Evolutionary conservation across 2,329 filamentous ascomycete genomes (phyloP), one percentile per base, ranked within the genome.

Genomic region (Calonectria hongkongensis): DNA sequence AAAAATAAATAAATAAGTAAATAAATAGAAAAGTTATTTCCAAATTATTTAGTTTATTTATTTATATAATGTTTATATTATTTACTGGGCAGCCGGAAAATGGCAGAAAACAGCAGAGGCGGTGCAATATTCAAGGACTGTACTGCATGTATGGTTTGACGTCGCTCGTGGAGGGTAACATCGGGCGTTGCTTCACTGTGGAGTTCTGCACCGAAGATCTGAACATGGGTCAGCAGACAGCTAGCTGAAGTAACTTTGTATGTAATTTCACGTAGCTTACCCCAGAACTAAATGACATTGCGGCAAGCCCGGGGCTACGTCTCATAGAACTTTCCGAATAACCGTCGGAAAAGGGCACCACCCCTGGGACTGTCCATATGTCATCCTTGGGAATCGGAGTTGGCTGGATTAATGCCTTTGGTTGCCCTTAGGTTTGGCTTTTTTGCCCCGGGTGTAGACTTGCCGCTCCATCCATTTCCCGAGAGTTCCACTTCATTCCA

Each of bases 201-300:
- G 54, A 41, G 39, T 33, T 36, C 54, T 60, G 30, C 54, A 41
- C 54, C 21, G 21, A 41, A 25, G 54, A 60, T 60, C 54, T 36
- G 41, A 41, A 6, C 54, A 60, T 60, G 54, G 54, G 54, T 60
- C 25, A 60, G 33, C 25, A 60, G 33, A 41, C 54, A 60, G 18
- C 54, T 60, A 27, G 33, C 25, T 60, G 10, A 58, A 43, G 54
- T 60, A 50, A 47, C 28, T 18, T 45, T 54, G 30, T 27, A 30
- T 27, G 54, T 68, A 56, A 56, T 25, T 62, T 68, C 54, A 47
- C 21, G 15, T 25, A 39, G 25, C 63, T 33, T 67, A 60, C 54
- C 54, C 33, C 54, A 60, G n/a, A 60, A 25, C 39, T 60, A 39
- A 58, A 15, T 25, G 39, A 60, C 21, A 12, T 13, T 39, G 54